Conservation (phyloP, 202 grass and related monocot genomes). For the Dendrocalamus latiflorus region DNA sequence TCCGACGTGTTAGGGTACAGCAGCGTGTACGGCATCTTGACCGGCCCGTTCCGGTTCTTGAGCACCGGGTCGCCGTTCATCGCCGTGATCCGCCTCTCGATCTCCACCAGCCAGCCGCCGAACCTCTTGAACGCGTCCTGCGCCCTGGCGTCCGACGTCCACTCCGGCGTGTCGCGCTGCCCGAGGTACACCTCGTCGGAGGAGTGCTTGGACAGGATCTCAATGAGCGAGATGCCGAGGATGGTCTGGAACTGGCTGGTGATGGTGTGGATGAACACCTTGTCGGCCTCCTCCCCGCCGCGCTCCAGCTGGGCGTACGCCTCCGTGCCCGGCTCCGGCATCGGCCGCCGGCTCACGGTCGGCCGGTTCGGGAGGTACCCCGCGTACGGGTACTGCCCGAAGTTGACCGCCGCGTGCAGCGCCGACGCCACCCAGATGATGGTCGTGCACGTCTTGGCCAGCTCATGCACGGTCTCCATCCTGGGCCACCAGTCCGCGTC, state of each 20-base stretch:
- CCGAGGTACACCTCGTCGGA: slow-evolving; percentile 84
- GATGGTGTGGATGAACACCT: slow-evolving; percentile 63
- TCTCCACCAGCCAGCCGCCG: slow-evolving; percentile 20
- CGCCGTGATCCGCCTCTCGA: slow-evolving; percentile 43
- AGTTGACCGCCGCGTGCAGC: slow-evolving; percentile 80
- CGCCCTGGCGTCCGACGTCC: slow-evolving; percentile 56
- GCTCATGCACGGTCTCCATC: slow-evolving; percentile 48
- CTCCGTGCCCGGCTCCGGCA: slow-evolving; percentile 42
- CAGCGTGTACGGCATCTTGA: slow-evolving; percentile 64
- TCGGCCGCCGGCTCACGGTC: slow-evolving; percentile 50
- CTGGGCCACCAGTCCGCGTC: slow-evolving; percentile 61
- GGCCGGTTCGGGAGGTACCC: slow-evolving; percentile 80
- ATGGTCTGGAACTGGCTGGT: slow-evolving; percentile 55
- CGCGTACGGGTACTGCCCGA: slow-evolving; percentile 74
- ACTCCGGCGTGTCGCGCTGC: slow-evolving; percentile 56
- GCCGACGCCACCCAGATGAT: slow-evolving; percentile 85
- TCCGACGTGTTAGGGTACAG: slow-evolving; percentile 77
- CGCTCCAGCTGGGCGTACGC: slow-evolving; percentile 37
- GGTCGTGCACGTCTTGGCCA: slow-evolving; percentile 59
- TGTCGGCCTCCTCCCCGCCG: slow-evolving; percentile 38
- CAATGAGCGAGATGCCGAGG: slow-evolving; percentile 48
- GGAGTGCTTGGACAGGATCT: slow-evolving; percentile 67
- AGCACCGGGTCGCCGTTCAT: slow-evolving; percentile 40
- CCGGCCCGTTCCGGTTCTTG: slow-evolving; percentile 70
- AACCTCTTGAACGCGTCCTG: slow-evolving; percentile 53